Evolutionary conservation across 345 rosid genomes (phyloP), one percentile per base, ranked within the genome.

Genomic region (Euphorbia lathyris): DNA sequence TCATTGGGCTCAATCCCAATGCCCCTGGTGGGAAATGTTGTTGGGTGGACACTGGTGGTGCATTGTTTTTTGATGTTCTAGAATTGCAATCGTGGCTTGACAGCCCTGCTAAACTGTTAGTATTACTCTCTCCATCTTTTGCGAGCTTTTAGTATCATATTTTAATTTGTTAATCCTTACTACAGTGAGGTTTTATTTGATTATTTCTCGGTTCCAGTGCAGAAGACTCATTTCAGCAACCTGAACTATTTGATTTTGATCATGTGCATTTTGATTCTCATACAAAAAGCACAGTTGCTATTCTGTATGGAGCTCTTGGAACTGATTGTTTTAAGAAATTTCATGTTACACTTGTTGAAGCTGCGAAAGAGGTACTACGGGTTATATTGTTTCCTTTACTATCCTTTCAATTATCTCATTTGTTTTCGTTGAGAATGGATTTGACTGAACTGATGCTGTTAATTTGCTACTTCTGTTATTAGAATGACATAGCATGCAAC

Each of bases 221-320:
- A 58, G 91, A 81, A 72, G 88, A 85, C 36, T 78, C 83, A 1
- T 80, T 80, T 86, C 92, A 85, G 79, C 96, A 85, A 70, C 96
- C 91, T 63, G 96, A 88, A 75, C 83, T 92, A 65, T 92, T 86
- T 66, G 97, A 92, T 38, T 92, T 92, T 69, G 96, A 92, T 78
- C 97, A 92, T 59, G 75, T 90, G 71, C 86, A 92, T 81, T 71
- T 76, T 69, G 85, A 85, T 70, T 88, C 96, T 32, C 87, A 72
- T 76, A 65, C 79, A 67, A 73, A 83, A 74, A 77, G 84, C 79
- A 89, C 96, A 22, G 86, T 86, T 65, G 90, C 89, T 61, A 84
- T 95, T 71, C 83, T 92, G 8, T 95, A 92, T 75, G 98, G 98
- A 48, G 98, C 99, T 76, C 90, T 92, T 78, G 98, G 92, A 73